Conservation (phyloP, 129 eudicot species). For the Saussurea involucrata region DNA sequence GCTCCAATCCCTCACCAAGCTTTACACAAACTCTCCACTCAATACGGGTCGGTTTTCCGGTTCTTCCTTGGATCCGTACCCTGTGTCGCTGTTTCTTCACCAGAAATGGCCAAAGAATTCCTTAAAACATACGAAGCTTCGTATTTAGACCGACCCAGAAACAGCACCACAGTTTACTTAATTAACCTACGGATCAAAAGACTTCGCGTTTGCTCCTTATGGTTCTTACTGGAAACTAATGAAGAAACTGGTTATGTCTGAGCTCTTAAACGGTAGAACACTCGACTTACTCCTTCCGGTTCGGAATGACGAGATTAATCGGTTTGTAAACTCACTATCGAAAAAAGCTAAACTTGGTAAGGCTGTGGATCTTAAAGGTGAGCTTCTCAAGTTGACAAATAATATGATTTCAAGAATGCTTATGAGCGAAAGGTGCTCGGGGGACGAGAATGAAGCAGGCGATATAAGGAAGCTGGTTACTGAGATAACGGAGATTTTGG, state of each 20-base stretch:
- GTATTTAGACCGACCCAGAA: conserved; percentile 46
- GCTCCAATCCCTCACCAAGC: conserved; percentile 71
- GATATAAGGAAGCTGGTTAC: conserved; percentile 40
- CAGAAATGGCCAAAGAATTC: conserved; percentile 55
- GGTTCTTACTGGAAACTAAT: conserved; percentile 70
- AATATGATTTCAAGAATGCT: conserved; percentile 60
- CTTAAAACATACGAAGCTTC: conserved; percentile 56
- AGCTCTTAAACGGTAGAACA: conserved; percentile 48
- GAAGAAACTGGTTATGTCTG: conserved; percentile 60
- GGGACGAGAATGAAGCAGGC: conserved; percentile 38
- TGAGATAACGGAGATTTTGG: conserved; percentile 46
- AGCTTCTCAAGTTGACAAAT: conserved; percentile 52
- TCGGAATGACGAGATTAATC: conserved; percentile 39
- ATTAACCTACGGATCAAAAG: conserved; percentile 64
- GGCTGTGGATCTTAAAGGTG: conserved; percentile 44
- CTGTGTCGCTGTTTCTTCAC: conserved; percentile 56
- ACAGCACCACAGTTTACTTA: conserved; percentile 36
- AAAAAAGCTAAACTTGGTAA: conserved; percentile 31
- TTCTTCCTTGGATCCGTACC: conserved; percentile 53
- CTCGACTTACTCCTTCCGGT: conserved; percentile 49
- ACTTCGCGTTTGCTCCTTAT: conserved; percentile 63
- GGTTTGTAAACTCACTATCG: conserved; percentile 25
- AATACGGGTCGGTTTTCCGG: conserved; percentile 45
- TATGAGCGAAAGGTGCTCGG: conserved; percentile 61
- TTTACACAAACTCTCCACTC: conserved; percentile 41